Evolutionary conservation across 1,284 basidiomycete species (phyloP).

Genomic region (Austroboletus niveus): DNA sequence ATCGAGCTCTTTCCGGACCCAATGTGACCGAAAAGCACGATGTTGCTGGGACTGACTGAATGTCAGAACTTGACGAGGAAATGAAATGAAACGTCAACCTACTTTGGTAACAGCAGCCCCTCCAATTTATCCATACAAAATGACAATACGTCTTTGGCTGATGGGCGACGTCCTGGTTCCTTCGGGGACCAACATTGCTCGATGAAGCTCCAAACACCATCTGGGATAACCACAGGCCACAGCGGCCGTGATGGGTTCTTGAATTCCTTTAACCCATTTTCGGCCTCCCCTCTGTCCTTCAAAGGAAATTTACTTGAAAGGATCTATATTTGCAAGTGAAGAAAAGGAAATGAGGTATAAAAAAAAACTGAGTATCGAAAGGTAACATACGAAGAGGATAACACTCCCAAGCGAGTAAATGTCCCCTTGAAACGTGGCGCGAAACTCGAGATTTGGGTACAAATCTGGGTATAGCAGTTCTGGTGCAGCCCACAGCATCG

Average conservation of each 20-base stretch:
- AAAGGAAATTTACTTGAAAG: slow-evolving; percentile 5
- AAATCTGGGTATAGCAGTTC: neutral
- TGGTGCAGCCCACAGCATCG: neutral
- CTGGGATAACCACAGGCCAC: neutral
- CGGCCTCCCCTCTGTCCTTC: neutral
- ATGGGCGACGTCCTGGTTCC: neutral
- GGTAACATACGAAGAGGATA: slow-evolving; percentile 4
- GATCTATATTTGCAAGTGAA: neutral
- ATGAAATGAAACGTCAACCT: neutral
- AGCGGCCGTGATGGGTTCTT: slow-evolving; percentile 3
- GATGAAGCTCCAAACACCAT: slow-evolving; percentile 6
- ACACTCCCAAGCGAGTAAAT: neutral
- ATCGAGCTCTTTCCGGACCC: neutral
- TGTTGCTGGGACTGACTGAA: neutral
- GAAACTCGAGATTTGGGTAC: neutral
- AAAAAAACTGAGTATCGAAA: neutral
- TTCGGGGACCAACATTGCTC: slow-evolving; percentile 9
- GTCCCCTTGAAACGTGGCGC: slow-evolving; percentile 1
- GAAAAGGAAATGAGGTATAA: neutral
- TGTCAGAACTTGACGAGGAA: neutral
- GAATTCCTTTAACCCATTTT: neutral
- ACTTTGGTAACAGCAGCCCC: neutral
- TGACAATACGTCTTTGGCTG: neutral
- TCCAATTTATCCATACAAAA: neutral
- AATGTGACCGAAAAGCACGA: neutral